Percentiles rank a stretch among this genome's conserved stretches.
Evolutionary conservation across 1,139 yeast genomes (phyloP).

Genomic region (Pichia terricola): DNA sequence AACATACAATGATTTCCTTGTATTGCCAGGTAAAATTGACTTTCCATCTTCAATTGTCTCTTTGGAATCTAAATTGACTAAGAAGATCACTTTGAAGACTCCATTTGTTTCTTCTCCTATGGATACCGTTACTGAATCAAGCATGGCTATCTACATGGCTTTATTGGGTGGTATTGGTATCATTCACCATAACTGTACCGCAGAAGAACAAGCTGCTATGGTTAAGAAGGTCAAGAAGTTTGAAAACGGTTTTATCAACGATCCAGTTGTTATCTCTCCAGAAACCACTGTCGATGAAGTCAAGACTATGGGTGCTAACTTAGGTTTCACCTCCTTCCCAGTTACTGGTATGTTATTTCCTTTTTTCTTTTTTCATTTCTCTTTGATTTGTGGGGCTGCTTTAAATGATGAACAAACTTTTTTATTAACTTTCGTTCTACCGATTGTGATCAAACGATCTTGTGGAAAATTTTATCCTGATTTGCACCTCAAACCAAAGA

Average conservation of each 20-base stretch:
- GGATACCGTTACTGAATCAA: conserved; percentile 98
- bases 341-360: conserved; percentile 86
- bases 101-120: conserved; percentile 98
- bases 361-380: conserved; percentile 3
- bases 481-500: not conserved
- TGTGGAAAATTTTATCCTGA: conserved; percentile 66
- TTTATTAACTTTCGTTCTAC: conserved; percentile 98
- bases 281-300: conserved; percentile 72
- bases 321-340: conserved; percentile 97
- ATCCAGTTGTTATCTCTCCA: conserved; percentile 83
- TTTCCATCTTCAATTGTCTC: conserved; percentile 74
- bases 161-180: conserved; percentile 98
- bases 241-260: conserved; percentile 95
- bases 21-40: conserved; percentile 89
- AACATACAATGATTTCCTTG: conserved; percentile 92
- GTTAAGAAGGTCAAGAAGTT: conserved; percentile 91
- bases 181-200: conserved; percentile 91
- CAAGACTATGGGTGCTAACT: conserved; percentile 53
- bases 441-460: conserved; percentile 95
- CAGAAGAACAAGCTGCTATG: conserved; percentile 98
- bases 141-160: conserved; percentile 98
- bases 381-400: not conserved
- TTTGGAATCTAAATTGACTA: conserved; percentile 80
- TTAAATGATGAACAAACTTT: conserved; percentile 50
- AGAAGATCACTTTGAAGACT: conserved; percentile 80